Base-by-base conservation (phyloP, 257 asterid species). In the Jacaranda copaia region DNA sequence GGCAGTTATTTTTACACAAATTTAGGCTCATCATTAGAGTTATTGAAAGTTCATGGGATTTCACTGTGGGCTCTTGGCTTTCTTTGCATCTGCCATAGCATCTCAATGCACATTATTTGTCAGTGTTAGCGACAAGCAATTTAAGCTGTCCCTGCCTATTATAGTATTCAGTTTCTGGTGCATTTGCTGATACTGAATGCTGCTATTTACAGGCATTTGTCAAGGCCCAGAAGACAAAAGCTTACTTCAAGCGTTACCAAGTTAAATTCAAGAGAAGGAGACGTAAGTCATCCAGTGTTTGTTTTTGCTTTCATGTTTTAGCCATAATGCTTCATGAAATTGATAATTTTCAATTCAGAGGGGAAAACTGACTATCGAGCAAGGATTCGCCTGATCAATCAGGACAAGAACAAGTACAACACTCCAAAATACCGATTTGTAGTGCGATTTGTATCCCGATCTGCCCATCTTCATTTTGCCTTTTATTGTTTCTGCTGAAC, bases 221-320 rank as follows among this genome's bases (percentile, higher is more conserved):
- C 43, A 87, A 85, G 72, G 60, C 87, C 7, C 89, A 79, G 71
- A 87, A 85, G 76, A 9, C 83, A 3, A 83, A 55, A 39, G 89
- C 91, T 45, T 87, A 87, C 77, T 87, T 81, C 85, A 87, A 87
- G 84, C 78, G 91, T 25, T 87, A 70, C 48, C 91, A 87, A 73
- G 91, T 85, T 43, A 87, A 87, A 73, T 85, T 69, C 80, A 87
- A 85, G 88, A 85, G 89, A 85, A 85, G 89, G 78, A 79, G 89
- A 69, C 81, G 89, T 85, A 65, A 77, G 85, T 57, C 8, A 3
- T 25, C 8, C 0, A 3, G 13, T 6, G 4, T 5, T 5, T 58
- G 13, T 48, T 36, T 75, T 8, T 72, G 25, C 18, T 35, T 16
- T 56, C 0, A 35, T 56, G 6, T 48, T 60, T 46, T 63, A 20